Conservation (phyloP, 2,329 filamentous ascomycete genomes). For the Cytospora schulzeri region DNA sequence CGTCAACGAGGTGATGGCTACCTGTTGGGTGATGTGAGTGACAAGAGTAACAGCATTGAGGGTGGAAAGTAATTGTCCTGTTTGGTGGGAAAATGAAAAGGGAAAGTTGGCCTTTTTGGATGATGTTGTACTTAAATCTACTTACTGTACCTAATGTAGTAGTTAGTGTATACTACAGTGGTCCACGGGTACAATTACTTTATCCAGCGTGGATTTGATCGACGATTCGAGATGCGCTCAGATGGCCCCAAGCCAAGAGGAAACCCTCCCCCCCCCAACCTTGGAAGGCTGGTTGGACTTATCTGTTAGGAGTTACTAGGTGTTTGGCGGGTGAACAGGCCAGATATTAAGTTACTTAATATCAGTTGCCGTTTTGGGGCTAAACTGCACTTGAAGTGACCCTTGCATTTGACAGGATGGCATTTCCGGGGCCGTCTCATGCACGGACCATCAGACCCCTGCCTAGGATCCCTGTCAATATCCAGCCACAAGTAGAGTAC, state of each 20-base stretch:
- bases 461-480: not conserved
- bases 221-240: not conserved
- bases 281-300: too few relatives aligned
- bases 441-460: too few relatives aligned
- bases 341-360: not conserved
- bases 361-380: not conserved
- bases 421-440: too few relatives aligned
- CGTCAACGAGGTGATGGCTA: not conserved
- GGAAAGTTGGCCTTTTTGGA: slow-evolving; percentile 25
- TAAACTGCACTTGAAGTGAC: not conserved
- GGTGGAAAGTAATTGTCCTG: not conserved
- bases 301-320: not conserved
- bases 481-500: not conserved
- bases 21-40: not conserved
- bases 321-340: not conserved
- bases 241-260: not conserved
- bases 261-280: too few relatives aligned
- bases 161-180: too few relatives aligned
- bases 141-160: too few relatives aligned
- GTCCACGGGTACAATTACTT: not conserved
- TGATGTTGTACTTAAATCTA: not conserved
- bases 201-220: not conserved
- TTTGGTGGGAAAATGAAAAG: slow-evolving; percentile 1
- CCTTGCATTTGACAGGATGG: too few relatives aligned
- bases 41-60: slow-evolving; percentile 2